Percentiles rank a stretch among this genome's conserved stretches.
Evolutionary conservation across 1,284 basidiomycete genomes (phyloP).

Genomic region (Ganoderma resinaceum): DNA sequence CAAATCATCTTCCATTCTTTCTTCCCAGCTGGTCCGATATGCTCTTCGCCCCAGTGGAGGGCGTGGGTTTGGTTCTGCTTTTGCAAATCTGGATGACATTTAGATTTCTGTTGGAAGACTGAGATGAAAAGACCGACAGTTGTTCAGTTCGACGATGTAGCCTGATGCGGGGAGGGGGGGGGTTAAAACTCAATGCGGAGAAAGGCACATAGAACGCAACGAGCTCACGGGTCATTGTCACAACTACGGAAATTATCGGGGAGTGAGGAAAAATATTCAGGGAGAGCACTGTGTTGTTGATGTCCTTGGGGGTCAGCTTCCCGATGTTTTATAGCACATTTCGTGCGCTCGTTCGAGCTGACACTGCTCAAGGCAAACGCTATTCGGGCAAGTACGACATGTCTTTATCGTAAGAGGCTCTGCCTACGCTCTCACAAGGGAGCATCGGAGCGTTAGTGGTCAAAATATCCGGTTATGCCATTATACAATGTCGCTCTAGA

Average conservation of each 20-base stretch:
- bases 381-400: neutral
- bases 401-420: neutral
- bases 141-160: constrained; percentile 56
- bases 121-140: constrained; percentile 46
- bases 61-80: constrained; percentile 29
- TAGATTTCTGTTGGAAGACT: neutral
- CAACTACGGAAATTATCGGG: neutral
- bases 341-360: constrained; percentile 6
- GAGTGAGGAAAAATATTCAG: neutral
- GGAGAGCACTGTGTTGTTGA: neutral
- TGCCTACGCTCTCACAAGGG: neutral
- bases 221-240: constrained; percentile 2
- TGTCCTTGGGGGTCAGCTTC: neutral
- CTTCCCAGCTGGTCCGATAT: constrained; percentile 48
- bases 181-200: neutral
- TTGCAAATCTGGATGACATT: constrained; percentile 49
- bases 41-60: constrained; percentile 50
- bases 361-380: neutral
- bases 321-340: constrained; percentile 9
- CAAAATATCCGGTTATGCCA: constrained; percentile 5
- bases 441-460: neutral
- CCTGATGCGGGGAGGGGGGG: constrained; percentile 36
- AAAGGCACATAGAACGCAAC: neutral
- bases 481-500: constrained; percentile 7
- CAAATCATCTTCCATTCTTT: constrained; percentile 58